phyloP scores from a whole-genome alignment of 768 basidiomycete species.

The Hortiboletus campestris region DNA sequence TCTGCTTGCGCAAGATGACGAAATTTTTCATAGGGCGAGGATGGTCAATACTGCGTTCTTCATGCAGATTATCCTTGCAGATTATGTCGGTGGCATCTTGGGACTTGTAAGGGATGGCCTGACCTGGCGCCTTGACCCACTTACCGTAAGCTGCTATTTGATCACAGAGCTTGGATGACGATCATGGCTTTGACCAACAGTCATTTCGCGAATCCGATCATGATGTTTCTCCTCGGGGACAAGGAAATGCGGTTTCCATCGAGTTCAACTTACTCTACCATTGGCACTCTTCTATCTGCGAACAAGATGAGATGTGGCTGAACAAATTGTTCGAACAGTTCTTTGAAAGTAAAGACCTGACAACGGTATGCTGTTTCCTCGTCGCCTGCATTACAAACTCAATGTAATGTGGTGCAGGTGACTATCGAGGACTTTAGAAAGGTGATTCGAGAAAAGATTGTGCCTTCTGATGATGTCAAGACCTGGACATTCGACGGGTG shows the following conservation, averaged over 20 bases:
- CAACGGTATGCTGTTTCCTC: conserved; percentile 32
- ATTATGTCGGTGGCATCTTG: conserved; percentile 75
- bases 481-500: conserved; percentile 59
- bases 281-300: conserved; percentile 67
- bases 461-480: conserved; percentile 24
- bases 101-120: conserved; percentile 63
- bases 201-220: conserved; percentile 50
- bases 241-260: conserved; percentile 73
- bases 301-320: conserved; percentile 56
- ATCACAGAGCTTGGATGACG: background rate
- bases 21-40: conserved; percentile 72
- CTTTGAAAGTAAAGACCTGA: conserved; percentile 42
- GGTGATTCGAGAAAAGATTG: conserved; percentile 10
- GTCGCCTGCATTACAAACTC: background rate
- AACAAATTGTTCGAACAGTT: conserved; percentile 42
- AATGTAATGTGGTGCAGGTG: conserved; percentile 10
- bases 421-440: conserved; percentile 20
- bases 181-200: conserved; percentile 30
- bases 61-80: conserved; percentile 65
- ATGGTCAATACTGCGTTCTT: conserved; percentile 73
- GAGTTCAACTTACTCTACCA: conserved; percentile 65
- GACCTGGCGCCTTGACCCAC: conserved; percentile 68
- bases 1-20: conserved; percentile 59
- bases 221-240: conserved; percentile 55
- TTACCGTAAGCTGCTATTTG: conserved; percentile 41